Conservation (phyloP, 495 filamentous ascomycete species). For the Aspergillus incahuasiensis region DNA sequence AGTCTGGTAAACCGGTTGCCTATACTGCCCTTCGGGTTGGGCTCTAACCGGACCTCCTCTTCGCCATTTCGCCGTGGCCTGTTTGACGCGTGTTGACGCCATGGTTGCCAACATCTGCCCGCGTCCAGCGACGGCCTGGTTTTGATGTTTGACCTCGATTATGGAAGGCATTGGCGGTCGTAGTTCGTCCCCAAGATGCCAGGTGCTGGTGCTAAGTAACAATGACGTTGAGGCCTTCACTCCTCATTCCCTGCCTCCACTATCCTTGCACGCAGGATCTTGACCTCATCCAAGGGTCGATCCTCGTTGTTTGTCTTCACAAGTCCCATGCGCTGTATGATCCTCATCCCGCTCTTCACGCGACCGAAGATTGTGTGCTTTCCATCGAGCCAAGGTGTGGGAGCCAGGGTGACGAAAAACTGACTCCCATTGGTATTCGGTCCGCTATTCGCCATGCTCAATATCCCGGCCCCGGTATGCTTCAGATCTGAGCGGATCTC, state of each 20-base stretch:
- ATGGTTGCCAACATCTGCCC: not conserved
- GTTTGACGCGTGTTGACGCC: not conserved
- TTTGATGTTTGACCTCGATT: not conserved
- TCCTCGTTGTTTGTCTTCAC: slow-evolving; percentile 83
- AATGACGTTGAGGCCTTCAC: slow-evolving; percentile 15
- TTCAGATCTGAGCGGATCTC: slow-evolving; percentile 75
- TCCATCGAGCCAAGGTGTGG: slow-evolving; percentile 94
- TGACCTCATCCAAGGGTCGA: slow-evolving; percentile 75
- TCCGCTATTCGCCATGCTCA: slow-evolving; percentile 95
- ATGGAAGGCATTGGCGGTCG: not conserved
- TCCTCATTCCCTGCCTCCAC: slow-evolving; percentile 52
- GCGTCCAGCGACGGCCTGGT: not conserved
- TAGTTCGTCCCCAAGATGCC: not conserved
- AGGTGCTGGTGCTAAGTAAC: not conserved
- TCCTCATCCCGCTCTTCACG: slow-evolving; percentile 75
- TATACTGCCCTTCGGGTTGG: not conserved
- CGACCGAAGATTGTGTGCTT: slow-evolving; percentile 98
- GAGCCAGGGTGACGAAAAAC: slow-evolving; percentile 88
- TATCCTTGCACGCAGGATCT: slow-evolving; percentile 67
- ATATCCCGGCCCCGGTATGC: slow-evolving; percentile 88
- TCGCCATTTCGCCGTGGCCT: not conserved
- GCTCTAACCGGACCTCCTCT: not conserved
- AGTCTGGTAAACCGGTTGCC: not conserved
- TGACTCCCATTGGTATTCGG: slow-evolving; percentile 89
- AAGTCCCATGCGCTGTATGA: slow-evolving; percentile 85